Evolutionary conservation across 192 early-diverging fungal genomes (phyloP), one percentile per base, ranked within the genome.

Genomic region (Nowakowskiella sp.): DNA sequence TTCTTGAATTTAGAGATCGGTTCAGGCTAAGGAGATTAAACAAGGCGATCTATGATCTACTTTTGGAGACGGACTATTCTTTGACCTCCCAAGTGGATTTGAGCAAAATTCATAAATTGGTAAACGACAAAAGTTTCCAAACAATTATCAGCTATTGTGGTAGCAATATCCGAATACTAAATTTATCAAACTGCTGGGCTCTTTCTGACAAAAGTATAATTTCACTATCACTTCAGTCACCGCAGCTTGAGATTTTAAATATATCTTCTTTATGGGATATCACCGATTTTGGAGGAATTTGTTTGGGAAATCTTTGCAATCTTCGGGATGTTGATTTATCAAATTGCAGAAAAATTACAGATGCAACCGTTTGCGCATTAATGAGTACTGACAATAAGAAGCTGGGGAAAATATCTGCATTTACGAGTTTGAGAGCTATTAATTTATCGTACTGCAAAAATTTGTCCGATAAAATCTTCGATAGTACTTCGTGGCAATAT

Each of bases 281-380:
- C 2, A 85, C 84, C 0, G 86, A 88, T 54, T 60, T 58, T 4
- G 78, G 84, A 1, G 56, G 6, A 44, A 51, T 7, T 53, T 58
- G 25, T 82, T 77, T 30, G 28, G 23, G 21, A 39, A 39, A 13
- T 39, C 13, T 39, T 19, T 57, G 56, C 6, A 60, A 60, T 13
- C 64, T 90, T 1, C 44, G 53, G 8, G 62, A 45, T 1, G 51
- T 90, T n/a, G 80, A 90, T 56, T 61, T 90, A 22, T 77, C 74
- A n/a, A 90, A 90, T 55, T 90, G 87, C 59, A 61, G 86, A 13
- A 89, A 90, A 60, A 68, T 90, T 0, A 84, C 79, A 5, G 78
- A 86, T 47, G 59, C 51, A 3, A 81, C 79, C 7, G 64, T 90
- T 2, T 60, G 65, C 19, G 28, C 59, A 4, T 55, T 89, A 1